Conservation (phyloP, 768 basidiomycete species). For the Termitomyces sp. region DNA sequence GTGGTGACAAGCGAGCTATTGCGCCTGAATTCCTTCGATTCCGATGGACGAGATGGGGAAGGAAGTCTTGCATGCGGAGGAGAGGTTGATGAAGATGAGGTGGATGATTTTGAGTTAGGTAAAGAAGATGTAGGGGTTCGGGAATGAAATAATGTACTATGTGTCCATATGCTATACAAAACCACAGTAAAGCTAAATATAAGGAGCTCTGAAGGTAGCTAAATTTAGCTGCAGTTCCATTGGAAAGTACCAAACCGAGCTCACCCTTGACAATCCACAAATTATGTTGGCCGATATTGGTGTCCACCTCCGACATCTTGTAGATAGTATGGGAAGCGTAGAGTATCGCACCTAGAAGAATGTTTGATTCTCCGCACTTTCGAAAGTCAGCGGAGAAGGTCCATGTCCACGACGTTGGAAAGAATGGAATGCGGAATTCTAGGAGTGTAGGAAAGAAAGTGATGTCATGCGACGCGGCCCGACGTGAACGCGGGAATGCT, state of each 20-base stretch:
- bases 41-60: constrained; percentile 33
- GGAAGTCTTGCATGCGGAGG: constrained; percentile 16
- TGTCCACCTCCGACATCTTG: constrained; percentile 22
- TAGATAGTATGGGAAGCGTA: constrained; percentile 49
- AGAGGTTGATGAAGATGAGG: constrained; percentile 15
- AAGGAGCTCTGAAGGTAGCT: constrained; percentile 44
- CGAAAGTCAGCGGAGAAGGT: constrained; percentile 56
- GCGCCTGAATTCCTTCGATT: constrained; percentile 44
- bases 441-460: constrained; percentile 45
- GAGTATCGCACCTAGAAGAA: constrained; percentile 60
- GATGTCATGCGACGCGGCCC: constrained; percentile 18
- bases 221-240: constrained; percentile 2
- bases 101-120: not conserved
- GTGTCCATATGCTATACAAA: constrained; percentile 58
- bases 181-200: constrained; percentile 48
- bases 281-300: constrained; percentile 23
- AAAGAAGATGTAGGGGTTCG: constrained; percentile 11
- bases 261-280: constrained; percentile 51
- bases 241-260: constrained; percentile 4
- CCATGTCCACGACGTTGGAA: constrained; percentile 33
- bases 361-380: constrained; percentile 54
- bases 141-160: constrained; percentile 36
- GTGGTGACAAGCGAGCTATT: constrained; percentile 17
- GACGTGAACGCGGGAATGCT: constrained; percentile 37
- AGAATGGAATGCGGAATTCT: constrained; percentile 38